Evolutionary conservation across 495 filamentous ascomycete species (phyloP), one percentile per base, ranked within the genome.

Genomic region (Copromyces sp.): DNA sequence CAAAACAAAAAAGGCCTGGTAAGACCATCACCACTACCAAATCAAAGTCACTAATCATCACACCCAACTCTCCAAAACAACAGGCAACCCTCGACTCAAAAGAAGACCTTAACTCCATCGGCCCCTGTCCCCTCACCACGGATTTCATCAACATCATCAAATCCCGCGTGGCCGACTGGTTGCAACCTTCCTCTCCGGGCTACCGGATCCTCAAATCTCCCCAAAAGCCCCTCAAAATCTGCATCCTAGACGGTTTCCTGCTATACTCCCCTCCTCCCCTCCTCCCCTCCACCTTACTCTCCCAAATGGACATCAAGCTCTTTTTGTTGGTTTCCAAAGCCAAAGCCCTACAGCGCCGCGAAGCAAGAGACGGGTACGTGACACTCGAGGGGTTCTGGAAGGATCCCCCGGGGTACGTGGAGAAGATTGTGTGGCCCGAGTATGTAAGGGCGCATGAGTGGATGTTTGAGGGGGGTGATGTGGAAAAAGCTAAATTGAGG

Each of bases 351-450:
- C 76, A 76, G 37, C 83, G 95, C 9, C 81, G 95, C 41, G 92
- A 92, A 77, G 87, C 87, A 3, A 83, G 95, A 77, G 89, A 84
- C 75, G 94, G 93, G 41, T 99, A 98, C 84, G 93, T 94, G 32
- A 98, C 94, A 32, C 83, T 92, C 69, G 91, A 90, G 79, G 94
- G 94, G 17, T 98, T 97, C 83, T 99, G 95, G 95, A 86, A 88
- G 24, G 95, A 99, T 80, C 95, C 95, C 2, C 92, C 92, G 1
- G 94, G 93, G 0, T 99, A 98, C 81, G 94, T 98, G 65, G 95
- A 99, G 76, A 87, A 91, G 81, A 87, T 99, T 71, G 95, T 99
- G 4, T 99, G 95, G 95, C 94, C 94, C 38, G 92, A 94, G 73
- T 98, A 97, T 80, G 92, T 91, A 29, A 83, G 85, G 75, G 87